Base-by-base conservation (phyloP, 1,139 yeast genomes). In the Scheffersomyces titani region DNA sequence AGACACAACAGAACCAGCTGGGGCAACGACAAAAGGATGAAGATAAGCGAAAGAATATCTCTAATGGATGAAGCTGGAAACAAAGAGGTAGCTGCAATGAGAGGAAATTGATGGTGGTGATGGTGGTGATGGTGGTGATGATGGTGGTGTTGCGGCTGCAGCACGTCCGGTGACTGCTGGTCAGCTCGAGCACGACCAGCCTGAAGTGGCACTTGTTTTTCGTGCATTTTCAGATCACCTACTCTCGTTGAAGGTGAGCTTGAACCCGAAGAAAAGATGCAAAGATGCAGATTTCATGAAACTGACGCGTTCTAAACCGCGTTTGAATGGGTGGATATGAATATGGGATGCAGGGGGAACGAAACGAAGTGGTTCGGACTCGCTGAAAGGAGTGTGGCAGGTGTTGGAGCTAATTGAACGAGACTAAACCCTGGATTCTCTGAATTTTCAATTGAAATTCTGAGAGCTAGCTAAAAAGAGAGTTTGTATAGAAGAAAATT, bases 41-140 rank as follows among this genome's bases (percentile, higher is more conserved):
- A 73, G 7, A 78, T 71, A 50, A 81, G 65, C 6, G 85, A 79
- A 44, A 80, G 67, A 7, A 82, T 75, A 61, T 82, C 86, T 57
- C 80, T 66, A 53, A 79, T 64, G 0, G 82, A 69, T 1, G 78
- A 67, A 16, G 74, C 68, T 2, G 80, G 80, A 36, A 57, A 55
- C 13, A 59, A 50, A 30, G 61, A 55, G 18, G 59, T 51, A 3
- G 59, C 51, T 5, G 60, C 52, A 3, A 57, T 44, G 19, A 59
- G 53, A 6, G 61, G 61, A 44, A 55, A 57, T 30, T 53, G 59
- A 55, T 56, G 56, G 36, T 55, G 60, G 22, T 53, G 59, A 52
- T 56, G 58, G 30, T 53, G 59, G 13, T 57, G 59, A 19, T 56
- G 60, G 46, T 57, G 55, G 24, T 59, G 59, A 52, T 55, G 55